Evolutionary conservation across 805 yeast species (phyloP), one percentile per base, ranked within the genome.

Genomic region (Osmozyma mogii): DNA sequence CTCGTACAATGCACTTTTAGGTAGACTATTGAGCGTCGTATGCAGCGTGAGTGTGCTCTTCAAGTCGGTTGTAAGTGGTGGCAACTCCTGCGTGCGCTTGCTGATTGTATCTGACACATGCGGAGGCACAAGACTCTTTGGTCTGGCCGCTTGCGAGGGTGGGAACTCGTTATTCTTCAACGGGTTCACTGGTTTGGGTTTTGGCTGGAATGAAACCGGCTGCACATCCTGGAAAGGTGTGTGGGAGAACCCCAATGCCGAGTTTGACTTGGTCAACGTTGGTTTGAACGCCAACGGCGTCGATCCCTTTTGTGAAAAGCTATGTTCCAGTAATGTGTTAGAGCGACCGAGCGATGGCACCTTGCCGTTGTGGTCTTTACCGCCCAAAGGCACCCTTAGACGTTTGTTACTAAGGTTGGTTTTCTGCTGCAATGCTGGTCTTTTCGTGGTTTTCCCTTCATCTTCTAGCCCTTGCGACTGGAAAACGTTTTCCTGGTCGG

Each of bases 231-330:
- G 15, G 15, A 24, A 12, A 17, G 10, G 26, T 22, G 17, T 17
- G 17, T 48, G 55, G 13, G 42, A 42, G 32, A 61, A 55, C 1
- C 68, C 67, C 22, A 61, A 41, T 7, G 62, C 45, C 4, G 65
- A 59, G 34, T 55, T 59, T 9, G 67, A 54, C 30, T 54, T 57
- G 19, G 44, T 31, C 24, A 63, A 43, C 3, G 45, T 20, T 4
- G 65, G 65, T 6, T 33, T 34, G 29, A 32, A 24, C 26, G 30
- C 9, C 29, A 32, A 10, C 32, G 32, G 15, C 20, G 16, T 25
- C 21, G 32, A 25, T 29, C 27, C 32, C 32, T 26, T 29, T 17
- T 18, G 27, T 17, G 15, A 24, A 14, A 22, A 15, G 16, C 18
- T 16, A n/a, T 24, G 27, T 14, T 24, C 25, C 24, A 11, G n/a